Evolutionary conservation across 1,139 yeast genomes (phyloP).

Genomic region (Debaryomyces sp.): DNA sequence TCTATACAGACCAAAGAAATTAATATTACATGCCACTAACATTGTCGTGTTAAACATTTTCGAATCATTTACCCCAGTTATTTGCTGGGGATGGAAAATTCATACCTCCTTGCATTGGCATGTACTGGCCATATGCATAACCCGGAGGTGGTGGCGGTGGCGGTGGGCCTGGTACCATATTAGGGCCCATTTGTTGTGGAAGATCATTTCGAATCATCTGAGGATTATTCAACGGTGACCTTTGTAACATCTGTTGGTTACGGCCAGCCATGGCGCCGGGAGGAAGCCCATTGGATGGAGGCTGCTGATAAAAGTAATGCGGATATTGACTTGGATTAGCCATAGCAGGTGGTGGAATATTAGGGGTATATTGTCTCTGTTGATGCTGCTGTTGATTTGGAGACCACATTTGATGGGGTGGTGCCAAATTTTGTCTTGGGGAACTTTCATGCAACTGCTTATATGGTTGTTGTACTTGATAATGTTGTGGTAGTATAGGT

Average conservation of each 20-base stretch:
- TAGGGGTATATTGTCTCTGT: constrained; percentile 17
- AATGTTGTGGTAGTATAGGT: constrained; percentile 17
- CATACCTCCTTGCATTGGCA: constrained; percentile 38
- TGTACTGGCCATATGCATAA: constrained; percentile 38
- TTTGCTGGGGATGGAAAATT: constrained; percentile 29
- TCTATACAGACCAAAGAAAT: neutral
- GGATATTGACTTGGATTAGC: constrained; percentile 15
- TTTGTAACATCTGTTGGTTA: constrained; percentile 13
- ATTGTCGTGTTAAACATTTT: neutral
- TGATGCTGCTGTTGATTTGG: constrained; percentile 25
- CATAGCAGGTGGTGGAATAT: constrained; percentile 19
- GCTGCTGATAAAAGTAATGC: constrained; percentile 17
- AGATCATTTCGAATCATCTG: constrained; percentile 17
- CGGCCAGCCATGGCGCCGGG: constrained; percentile 12
- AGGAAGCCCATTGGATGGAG: constrained; percentile 9
- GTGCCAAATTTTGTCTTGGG: constrained; percentile 27
- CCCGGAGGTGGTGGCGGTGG: constrained; percentile 35
- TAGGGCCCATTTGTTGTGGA: constrained; percentile 21
- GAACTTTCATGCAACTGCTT: constrained; percentile 22
- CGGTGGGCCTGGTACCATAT: constrained; percentile 20
- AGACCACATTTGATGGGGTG: constrained; percentile 29
- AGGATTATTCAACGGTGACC: constrained; percentile 28
- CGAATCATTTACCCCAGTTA: constrained; percentile 35
- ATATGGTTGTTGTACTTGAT: constrained; percentile 22
- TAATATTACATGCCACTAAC: neutral